Evolutionary conservation across 2,329 filamentous ascomycete species (phyloP).

Genomic region (Eutypa lata): DNA sequence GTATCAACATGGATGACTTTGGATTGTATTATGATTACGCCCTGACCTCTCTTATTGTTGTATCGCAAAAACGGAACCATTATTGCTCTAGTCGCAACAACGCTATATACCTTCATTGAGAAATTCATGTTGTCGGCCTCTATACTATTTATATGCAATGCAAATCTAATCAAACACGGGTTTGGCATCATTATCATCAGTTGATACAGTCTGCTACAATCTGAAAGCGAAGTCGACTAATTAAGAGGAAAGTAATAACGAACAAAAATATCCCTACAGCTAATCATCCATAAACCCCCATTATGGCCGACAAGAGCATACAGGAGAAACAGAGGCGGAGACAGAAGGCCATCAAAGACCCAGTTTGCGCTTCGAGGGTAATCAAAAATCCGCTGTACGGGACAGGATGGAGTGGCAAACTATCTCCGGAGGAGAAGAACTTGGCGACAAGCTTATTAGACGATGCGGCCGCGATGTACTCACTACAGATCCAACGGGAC

Average conservation of each 20-base stretch:
- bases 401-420: slow-evolving; percentile 19
- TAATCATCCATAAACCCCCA: too few relatives aligned
- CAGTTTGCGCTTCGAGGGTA: not conserved
- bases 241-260: too few relatives aligned
- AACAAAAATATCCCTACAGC: too few relatives aligned
- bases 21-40: not conserved
- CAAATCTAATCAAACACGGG: too few relatives aligned
- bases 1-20: not conserved
- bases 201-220: too few relatives aligned
- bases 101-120: too few relatives aligned
- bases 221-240: too few relatives aligned
- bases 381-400: not conserved
- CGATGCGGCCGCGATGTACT: slow-evolving; percentile 16
- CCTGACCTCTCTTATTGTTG: not conserved
- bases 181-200: too few relatives aligned
- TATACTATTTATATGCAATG: too few relatives aligned
- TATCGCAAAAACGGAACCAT: too few relatives aligned
- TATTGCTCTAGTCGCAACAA: too few relatives aligned
- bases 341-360: not conserved
- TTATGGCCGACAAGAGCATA: not conserved
- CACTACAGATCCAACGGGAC: slow-evolving; percentile 15
- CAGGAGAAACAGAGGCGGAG: not conserved
- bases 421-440: slow-evolving; percentile 10
- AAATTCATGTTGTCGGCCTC: too few relatives aligned
- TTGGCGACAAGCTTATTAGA: slow-evolving; percentile 4